Percentiles rank a stretch among this genome's conserved stretches.
Conservation (phyloP, 208 protist species). For the Zelonia costaricensis region DNA sequence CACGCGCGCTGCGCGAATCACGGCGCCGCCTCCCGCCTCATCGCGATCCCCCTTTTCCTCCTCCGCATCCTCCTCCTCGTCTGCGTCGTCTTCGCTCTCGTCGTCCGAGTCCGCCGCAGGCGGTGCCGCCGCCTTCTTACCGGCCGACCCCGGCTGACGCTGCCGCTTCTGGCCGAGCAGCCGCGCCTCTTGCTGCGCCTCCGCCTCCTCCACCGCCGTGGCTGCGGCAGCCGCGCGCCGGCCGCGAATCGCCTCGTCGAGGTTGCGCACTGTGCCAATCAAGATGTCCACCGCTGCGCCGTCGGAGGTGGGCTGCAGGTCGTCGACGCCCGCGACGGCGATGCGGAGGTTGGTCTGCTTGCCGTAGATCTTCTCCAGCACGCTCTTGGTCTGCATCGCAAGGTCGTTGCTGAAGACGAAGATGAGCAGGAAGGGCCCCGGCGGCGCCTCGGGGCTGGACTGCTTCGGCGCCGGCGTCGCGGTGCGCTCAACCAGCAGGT, state of each 20-base stretch:
- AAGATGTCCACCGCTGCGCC: slow-evolving; percentile 51
- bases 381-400: slow-evolving; percentile 80
- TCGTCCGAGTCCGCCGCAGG: slow-evolving; percentile 15
- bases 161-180: slow-evolving; percentile 27
- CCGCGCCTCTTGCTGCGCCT: slow-evolving; percentile 20
- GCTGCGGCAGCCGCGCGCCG: slow-evolving; percentile 34
- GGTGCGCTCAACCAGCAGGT: slow-evolving; percentile 55
- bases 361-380: slow-evolving; percentile 76
- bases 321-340: slow-evolving; percentile 72
- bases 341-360: slow-evolving; percentile 39
- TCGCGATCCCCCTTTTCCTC: slow-evolving; percentile 11
- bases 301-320: slow-evolving; percentile 19
- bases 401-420: slow-evolving; percentile 91
- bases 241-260: slow-evolving; percentile 83
- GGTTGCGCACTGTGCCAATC: slow-evolving; percentile 68
- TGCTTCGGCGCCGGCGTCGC: not conserved
- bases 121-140: not conserved
- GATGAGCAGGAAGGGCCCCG: slow-evolving; percentile 78
- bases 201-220: slow-evolving; percentile 40
- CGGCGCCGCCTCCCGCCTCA: slow-evolving; percentile 15
- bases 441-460: not conserved
- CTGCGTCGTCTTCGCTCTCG: slow-evolving; percentile 16
- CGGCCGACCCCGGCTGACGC: not conserved
- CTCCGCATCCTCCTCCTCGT: slow-evolving; percentile 33
- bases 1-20: slow-evolving; percentile 48